Evolutionary conservation across 2,329 filamentous ascomycete genomes (phyloP).

Genomic region (Trichoderma oligosporum): DNA sequence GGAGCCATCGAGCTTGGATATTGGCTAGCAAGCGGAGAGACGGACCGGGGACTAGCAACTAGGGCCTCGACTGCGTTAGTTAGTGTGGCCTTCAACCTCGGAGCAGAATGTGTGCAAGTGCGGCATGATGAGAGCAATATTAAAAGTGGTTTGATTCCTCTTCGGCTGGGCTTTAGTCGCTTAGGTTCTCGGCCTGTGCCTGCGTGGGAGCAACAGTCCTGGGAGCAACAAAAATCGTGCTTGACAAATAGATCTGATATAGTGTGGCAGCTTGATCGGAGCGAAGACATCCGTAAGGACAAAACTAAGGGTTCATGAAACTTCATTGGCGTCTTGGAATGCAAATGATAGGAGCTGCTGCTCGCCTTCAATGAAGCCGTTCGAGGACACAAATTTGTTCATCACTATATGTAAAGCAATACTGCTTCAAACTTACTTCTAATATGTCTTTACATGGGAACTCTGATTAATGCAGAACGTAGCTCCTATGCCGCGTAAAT

Average conservation of each 20-base stretch:
- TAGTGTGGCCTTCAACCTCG: constrained; percentile 19
- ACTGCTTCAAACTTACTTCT: no score
- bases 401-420: no score
- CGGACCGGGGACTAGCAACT: constrained; percentile 22
- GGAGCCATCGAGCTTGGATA: constrained; percentile 22
- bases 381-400: no score
- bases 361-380: no score
- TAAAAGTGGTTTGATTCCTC: constrained; percentile 11
- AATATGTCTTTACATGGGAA: no score
- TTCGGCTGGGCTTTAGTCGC: background rate
- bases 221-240: background rate
- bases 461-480: no score
- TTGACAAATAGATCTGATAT: background rate
- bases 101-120: constrained; percentile 21
- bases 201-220: background rate
- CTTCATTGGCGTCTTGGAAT: no score
- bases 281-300: no score
- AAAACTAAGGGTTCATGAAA: no score
- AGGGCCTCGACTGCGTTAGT: constrained; percentile 21
- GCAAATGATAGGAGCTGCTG: no score
- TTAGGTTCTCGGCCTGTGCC: background rate
- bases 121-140: constrained; percentile 20
- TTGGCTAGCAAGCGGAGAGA: constrained; percentile 22
- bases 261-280: constrained; percentile 14
- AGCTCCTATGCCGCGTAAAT: no score